Base-by-base conservation (phyloP, 148 eudicot genomes). In the Rhododendron vialii region DNA sequence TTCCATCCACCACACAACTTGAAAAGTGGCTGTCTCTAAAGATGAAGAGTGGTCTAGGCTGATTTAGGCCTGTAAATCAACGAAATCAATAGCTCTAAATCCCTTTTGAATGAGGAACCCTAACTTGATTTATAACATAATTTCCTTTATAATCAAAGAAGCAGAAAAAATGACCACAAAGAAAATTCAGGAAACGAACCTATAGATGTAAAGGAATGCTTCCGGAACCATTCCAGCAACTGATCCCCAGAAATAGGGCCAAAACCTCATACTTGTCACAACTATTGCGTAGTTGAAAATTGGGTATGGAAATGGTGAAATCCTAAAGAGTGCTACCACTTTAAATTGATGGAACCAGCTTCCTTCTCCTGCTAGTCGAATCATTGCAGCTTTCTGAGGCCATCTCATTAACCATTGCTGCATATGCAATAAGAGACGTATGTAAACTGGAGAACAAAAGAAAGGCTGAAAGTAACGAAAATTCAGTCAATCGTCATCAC, bases 281-380 rank as follows among this genome's bases (percentile, higher is more conserved):
- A 92, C 99, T 59, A 95, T 86, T 4, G 98, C 97, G 78, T 96
- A 96, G 89, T 96, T 96, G 92, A 95, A 96, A 69, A 96, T 92
- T 75, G 98, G 92, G 91, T 96, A 96, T 7, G 99, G 99, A 89
- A 96, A 96, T 80, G 99, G 99, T 83, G 99, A 96, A 67, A 95
- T 81, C 85, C 99, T 90, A 63, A 96, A 95, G 71, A 96, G 87
- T 33, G 99, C 94, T 73, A 96, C 99, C 67, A 95, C 96, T 36
- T 91, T 92, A 87, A 96, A 96, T 86, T 96, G 99, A 84, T 94
- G 96, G 41, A 90, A 92, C 95, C 98, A 94, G 76, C 90, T 92
- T 28, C 99, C 98, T 88, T 92, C 98, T 35, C 92, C 99, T 61
- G 95, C 99, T 82, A 96, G 86, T 86, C 93, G 93, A 41, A 96